These are phyloP conservation scores for Bertia moriformis DNA, from an alignment of 2,329 filamentous ascomycete species.

Conservation along the genomic window DNA sequence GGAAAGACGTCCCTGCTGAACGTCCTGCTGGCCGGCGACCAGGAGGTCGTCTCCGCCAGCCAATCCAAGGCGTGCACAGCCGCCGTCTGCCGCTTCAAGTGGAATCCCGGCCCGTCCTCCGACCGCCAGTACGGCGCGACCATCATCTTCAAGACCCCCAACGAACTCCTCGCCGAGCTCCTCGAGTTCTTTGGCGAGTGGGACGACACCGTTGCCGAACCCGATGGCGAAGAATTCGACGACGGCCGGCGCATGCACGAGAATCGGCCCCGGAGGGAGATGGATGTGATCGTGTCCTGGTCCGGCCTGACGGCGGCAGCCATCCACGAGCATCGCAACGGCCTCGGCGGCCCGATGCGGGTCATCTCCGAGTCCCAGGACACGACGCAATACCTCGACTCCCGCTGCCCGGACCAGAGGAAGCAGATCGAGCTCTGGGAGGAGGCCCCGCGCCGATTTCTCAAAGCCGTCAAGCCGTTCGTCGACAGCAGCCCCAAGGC, in stretches of 20 bases:
- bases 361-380: neutral
- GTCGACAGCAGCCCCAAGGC: neutral
- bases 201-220: neutral
- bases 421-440: neutral
- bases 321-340: neutral
- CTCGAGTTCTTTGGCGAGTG: too few relatives aligned
- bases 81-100: neutral
- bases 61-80: neutral
- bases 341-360: neutral
- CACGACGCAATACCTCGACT: neutral
- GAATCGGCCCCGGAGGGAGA: too few relatives aligned
- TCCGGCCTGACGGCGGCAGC: neutral
- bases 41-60: too few relatives aligned
- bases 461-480: neutral
- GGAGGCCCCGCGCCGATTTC: too few relatives aligned
- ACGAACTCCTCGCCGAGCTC: neutral
- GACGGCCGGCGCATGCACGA: neutral
- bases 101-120: neutral
- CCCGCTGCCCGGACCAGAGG: too few relatives aligned
- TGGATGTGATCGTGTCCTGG: neutral
- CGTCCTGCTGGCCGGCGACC: neutral
- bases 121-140: neutral
- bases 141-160: neutral
- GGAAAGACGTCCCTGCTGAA: neutral
- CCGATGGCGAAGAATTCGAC: neutral